These are phyloP conservation scores for Clavispora vitiphila DNA, from an alignment of 805 yeast genomes.

Conservation along the genomic window DNA sequence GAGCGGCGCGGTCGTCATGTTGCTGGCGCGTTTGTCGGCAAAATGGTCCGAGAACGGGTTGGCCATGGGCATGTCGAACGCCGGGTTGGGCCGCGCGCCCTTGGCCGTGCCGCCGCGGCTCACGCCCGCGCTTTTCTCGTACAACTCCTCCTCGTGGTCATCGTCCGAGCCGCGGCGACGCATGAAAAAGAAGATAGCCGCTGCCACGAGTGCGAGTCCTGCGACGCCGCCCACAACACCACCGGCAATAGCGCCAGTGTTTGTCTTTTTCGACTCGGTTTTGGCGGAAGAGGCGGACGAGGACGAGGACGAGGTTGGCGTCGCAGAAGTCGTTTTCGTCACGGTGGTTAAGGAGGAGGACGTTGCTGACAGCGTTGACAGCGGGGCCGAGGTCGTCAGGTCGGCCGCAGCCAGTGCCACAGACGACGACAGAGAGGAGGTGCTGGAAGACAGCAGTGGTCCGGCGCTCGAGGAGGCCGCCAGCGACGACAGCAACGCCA, in stretches of 20 bases:
- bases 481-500: constrained; percentile 3
- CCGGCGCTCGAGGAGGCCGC: too few species aligned
- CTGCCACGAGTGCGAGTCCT: constrained; percentile 22
- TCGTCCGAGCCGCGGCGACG: constrained; percentile 45
- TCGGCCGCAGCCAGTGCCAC: too few species aligned
- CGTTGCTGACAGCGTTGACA: too few species aligned
- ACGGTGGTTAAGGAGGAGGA: constrained; percentile 1
- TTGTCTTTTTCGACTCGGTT: constrained; percentile 16
- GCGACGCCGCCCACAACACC: constrained; percentile 43
- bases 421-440: constrained; percentile 10
- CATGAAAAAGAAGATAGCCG: constrained; percentile 26
- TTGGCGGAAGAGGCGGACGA: background rate
- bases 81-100: constrained; percentile 17
- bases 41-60: constrained; percentile 62
- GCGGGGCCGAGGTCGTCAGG: background rate
- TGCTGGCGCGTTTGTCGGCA: constrained; percentile 16
- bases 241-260: constrained; percentile 39
- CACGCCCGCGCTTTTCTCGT: constrained; percentile 27
- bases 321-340: constrained; percentile 11
- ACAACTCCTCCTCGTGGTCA: constrained; percentile 39
- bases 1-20: constrained; percentile 13
- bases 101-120: constrained; percentile 25
- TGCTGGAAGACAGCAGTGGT: constrained; percentile 5
- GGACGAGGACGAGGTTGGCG: constrained; percentile 6
- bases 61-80: constrained; percentile 37